Evolutionary conservation across 768 basidiomycete genomes (phyloP).

Genomic region (Tulasnella calospora): DNA sequence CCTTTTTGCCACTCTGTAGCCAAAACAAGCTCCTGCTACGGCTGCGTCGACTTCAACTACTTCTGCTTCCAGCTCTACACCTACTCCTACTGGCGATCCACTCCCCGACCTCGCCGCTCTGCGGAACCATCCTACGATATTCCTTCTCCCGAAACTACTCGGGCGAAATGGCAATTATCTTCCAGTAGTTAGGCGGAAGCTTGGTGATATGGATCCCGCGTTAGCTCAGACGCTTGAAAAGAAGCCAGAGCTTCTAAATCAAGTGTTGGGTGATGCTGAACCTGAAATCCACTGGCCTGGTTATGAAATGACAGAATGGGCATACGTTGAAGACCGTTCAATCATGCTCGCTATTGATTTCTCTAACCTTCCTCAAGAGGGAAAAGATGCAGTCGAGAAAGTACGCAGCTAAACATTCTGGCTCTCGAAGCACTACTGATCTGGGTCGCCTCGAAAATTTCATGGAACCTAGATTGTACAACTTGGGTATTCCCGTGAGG

Average conservation of each 20-base stretch:
- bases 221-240: slow-evolving; percentile 63
- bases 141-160: no score
- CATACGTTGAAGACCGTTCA: slow-evolving; percentile 39
- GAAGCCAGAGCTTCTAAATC: slow-evolving; percentile 66
- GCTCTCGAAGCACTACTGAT: not conserved
- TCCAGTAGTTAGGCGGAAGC: slow-evolving; percentile 75
- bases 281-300: no score
- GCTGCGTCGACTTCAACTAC: slow-evolving; percentile 23
- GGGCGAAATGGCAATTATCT: slow-evolving; percentile 64
- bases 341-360: slow-evolving; percentile 52
- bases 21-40: slow-evolving; percentile 29
- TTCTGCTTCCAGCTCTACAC: slow-evolving; percentile 37
- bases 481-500: slow-evolving; percentile 82
- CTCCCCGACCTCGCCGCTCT: slow-evolving; percentile 46
- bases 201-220: slow-evolving; percentile 66
- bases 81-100: slow-evolving; percentile 36
- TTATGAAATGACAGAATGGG: slow-evolving; percentile 38
- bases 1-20: not conserved
- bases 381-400: slow-evolving; percentile 80
- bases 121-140: slow-evolving; percentile 60
- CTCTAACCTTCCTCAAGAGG: slow-evolving; percentile 77
- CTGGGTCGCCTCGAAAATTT: not conserved
- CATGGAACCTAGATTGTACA: slow-evolving; percentile 57
- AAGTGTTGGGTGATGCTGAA: slow-evolving; percentile 52
- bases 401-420: slow-evolving; percentile 46